These are phyloP conservation scores for Blastomyces percursus DNA, from an alignment of 2,329 filamentous ascomycete species.

Conservation along the genomic window DNA sequence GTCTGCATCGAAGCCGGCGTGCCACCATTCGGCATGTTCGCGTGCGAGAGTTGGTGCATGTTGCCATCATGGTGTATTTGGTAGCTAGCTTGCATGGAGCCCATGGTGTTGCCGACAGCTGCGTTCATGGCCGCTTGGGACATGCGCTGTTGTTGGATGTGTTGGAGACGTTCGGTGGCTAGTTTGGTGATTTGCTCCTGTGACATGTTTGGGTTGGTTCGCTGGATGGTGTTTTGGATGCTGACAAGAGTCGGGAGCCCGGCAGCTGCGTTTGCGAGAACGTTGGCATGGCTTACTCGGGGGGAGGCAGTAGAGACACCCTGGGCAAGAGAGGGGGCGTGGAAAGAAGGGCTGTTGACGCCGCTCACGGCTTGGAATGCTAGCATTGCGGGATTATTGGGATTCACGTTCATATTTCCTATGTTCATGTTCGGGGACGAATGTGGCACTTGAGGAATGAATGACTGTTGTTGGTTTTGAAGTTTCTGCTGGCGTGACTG, in stretches of 20 bases:
- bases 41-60: constrained; percentile 21
- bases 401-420: constrained; percentile 28
- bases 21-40: constrained; percentile 24
- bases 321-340: constrained; percentile 26
- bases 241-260: constrained; percentile 43
- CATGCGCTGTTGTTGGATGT: constrained; percentile 35
- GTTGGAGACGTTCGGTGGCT: constrained; percentile 42
- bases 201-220: constrained; percentile 41
- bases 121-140: constrained; percentile 44
- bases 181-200: constrained; percentile 45
- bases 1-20: constrained; percentile 29
- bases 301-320: constrained; percentile 37
- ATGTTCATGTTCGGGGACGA: constrained; percentile 39
- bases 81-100: constrained; percentile 30
- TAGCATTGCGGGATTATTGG: constrained; percentile 36
- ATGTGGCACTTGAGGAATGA: constrained; percentile 31
- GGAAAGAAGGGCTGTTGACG: constrained; percentile 36
- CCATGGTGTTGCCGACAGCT: constrained; percentile 36
- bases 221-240: constrained; percentile 43
- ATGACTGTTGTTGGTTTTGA: constrained; percentile 33
- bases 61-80: constrained; percentile 31
- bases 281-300: constrained; percentile 38
- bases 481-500: constrained; percentile 40
- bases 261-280: constrained; percentile 42
- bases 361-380: constrained; percentile 33